Evolutionary conservation across 345 rosid species (phyloP).

Genomic region (Brassica cretica): DNA sequence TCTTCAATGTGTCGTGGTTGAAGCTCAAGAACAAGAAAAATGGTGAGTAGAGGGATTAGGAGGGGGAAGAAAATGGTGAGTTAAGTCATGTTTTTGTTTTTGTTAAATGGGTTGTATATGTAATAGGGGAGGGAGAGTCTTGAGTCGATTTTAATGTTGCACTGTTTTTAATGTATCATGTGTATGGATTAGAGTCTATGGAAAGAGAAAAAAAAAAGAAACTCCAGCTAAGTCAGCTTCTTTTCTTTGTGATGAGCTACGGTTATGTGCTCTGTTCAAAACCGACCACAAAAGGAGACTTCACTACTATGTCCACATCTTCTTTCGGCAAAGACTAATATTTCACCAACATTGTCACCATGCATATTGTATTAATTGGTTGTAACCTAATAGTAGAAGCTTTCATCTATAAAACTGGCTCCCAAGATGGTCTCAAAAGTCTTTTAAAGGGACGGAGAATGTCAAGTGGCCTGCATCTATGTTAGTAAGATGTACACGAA

Average conservation of each 20-base stretch:
- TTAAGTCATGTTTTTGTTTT: slow-evolving; percentile 16
- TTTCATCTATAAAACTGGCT: neutral
- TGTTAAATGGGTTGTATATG: slow-evolving; percentile 25
- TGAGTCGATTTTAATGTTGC: slow-evolving; percentile 27
- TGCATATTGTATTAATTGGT: neutral
- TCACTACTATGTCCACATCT: neutral
- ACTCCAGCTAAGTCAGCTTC: neutral
- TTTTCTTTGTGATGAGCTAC: neutral
- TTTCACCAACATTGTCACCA: neutral
- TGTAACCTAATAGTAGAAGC: neutral
- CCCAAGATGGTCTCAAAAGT: slow-evolving; percentile 7
- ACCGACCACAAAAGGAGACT: neutral
- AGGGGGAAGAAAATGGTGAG: neutral
- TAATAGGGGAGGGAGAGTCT: slow-evolving; percentile 32
- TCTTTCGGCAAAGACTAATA: neutral
- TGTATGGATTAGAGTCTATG: slow-evolving; percentile 26
- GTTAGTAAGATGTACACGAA: slow-evolving; percentile 14
- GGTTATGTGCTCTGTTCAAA: neutral
- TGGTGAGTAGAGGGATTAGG: slow-evolving; percentile 8
- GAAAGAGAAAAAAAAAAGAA: neutral
- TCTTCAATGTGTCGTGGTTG: slow-evolving; percentile 35
- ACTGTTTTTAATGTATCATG: slow-evolving; percentile 14
- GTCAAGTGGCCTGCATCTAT: slow-evolving; percentile 24
- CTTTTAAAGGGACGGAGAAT: neutral
- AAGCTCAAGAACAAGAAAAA: slow-evolving; percentile 11